Base-by-base conservation (phyloP, 2,329 filamentous ascomycete species). In the Pseudophaeomoniella oleicola region DNA sequence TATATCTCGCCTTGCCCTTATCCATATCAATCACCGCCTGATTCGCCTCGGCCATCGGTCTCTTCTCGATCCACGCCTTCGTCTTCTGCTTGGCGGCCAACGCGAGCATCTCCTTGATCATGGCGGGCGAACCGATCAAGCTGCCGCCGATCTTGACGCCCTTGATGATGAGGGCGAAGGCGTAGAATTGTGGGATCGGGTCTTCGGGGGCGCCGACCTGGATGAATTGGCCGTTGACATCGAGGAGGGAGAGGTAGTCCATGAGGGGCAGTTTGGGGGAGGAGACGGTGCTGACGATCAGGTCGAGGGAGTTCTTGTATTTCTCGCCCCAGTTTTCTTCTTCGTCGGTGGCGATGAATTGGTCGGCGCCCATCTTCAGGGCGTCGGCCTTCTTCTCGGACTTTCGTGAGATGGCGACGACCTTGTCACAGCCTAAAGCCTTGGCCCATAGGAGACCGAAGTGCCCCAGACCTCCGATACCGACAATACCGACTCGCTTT, bases 381-480 rank as follows among this genome's bases (percentile, higher is more conserved):
- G 67, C 69, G 52, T 76, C 71, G 1, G 53, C 50, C 30, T 55
- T 59, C 56, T 75, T 76, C 38, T 55, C 55, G 1, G 51, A 53
- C 2, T 56, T 63, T 2, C 71, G 60, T 6, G 67, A 72, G 40
- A 75, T 73, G 3, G 63, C 71, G 6, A 70, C 62, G 3, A 75
- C 64, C 4, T 69, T 67, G 33, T 82, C 75, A 16, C 75, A 77
- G 6, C 75, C 77, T 1, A 88, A 59, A 1, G 81, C 81, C 46
- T 70, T 75, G 1, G 81, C 76, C 54, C 73, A 85, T 41, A 83
- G 63, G 11, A 88, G 53, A 0, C 72, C 82, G 44, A 86, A 74
- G 52, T 88, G 81, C 0, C 81, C 81, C 0, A 86, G 57, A 0
- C 81, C 81, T 4, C 81, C 81, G 10, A 87, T 64, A 4, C 81